These are phyloP conservation scores for Cubamyces sp. DNA, from an alignment of 768 basidiomycete species.

Conservation along the genomic window DNA sequence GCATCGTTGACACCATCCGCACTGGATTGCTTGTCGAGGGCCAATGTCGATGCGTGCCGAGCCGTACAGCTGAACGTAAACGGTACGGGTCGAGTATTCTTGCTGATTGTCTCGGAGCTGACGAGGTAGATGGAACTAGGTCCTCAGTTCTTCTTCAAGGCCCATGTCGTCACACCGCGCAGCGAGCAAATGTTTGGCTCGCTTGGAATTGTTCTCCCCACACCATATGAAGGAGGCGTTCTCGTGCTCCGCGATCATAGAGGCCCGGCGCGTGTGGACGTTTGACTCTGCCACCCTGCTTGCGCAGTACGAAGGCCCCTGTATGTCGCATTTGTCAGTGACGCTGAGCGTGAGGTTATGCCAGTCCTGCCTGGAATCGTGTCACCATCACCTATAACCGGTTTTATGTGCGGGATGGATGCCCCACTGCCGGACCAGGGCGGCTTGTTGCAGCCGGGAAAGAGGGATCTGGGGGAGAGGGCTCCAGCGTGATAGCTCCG, in stretches of 20 bases:
- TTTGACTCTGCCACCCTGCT: conserved; percentile 43
- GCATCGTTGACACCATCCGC: conserved; percentile 35
- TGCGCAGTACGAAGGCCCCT: conserved; percentile 11
- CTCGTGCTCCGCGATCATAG: conserved; percentile 38
- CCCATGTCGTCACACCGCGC: conserved; percentile 54
- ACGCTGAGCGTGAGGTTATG: conserved; percentile 51
- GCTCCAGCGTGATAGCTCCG: not conserved
- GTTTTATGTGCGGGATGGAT: conserved; percentile 20
- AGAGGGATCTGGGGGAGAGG: not conserved
- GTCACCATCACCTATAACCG: conserved; percentile 52
- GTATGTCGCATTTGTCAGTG: conserved; percentile 49
- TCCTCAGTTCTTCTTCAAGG: conserved; percentile 50
- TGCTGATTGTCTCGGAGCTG: not conserved
- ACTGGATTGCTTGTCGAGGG: conserved; percentile 30
- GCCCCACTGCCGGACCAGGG: too few relatives aligned
- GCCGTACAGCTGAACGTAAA: conserved; percentile 51
- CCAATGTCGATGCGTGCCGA: conserved; percentile 36
- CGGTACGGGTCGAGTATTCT: conserved; percentile 32
- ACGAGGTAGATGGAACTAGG: conserved; percentile 37
- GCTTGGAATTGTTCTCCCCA: conserved; percentile 54
- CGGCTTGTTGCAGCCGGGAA: not conserved
- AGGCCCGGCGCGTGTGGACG: conserved; percentile 33
- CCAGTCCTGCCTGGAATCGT: conserved; percentile 46
- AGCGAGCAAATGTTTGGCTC: conserved; percentile 52
- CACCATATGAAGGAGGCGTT: conserved; percentile 48